A percentile compares a stretch with the other conserved stretches of the same genome.
These are phyloP conservation scores for Purpureocillium takamizusanense DNA, from an alignment of 2,329 filamentous ascomycete genomes.

Conservation along the genomic window DNA sequence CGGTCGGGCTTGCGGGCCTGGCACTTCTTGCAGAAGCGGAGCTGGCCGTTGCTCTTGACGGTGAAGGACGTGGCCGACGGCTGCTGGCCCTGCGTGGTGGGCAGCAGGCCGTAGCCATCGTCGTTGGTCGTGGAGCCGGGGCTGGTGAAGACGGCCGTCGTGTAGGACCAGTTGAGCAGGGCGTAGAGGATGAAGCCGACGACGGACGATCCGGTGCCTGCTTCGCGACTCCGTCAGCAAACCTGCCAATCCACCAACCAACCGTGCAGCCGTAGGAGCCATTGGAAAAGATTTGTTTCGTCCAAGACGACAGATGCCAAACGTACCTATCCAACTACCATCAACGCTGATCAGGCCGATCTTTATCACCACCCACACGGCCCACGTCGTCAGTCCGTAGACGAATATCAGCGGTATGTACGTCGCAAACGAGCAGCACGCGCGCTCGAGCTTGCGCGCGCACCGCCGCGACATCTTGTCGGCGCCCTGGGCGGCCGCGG, in stretches of 20 bases:
- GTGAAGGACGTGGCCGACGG: conserved; percentile 65
- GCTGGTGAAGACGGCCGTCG: conserved; percentile 83
- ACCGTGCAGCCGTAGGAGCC: too few relatives aligned
- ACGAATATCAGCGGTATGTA: conserved; percentile 88
- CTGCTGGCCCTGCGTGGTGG: conserved; percentile 52
- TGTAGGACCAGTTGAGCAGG: conserved; percentile 83
- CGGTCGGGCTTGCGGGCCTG: conserved; percentile 90
- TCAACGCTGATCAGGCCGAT: conserved; percentile 53
- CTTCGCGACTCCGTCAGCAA: conserved; percentile 9
- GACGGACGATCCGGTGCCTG: conserved; percentile 47
- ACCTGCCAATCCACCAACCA: too few relatives aligned
- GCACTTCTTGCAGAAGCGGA: conserved; percentile 96
- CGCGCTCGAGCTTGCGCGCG: conserved; percentile 66
- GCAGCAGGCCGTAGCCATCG: conserved; percentile 70
- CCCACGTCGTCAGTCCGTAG: conserved; percentile 87
- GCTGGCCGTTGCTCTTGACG: conserved; percentile 81
- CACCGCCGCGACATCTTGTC: conserved; percentile 47
- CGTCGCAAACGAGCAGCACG: conserved; percentile 68
- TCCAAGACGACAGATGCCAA: too few relatives aligned
- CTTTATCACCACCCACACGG: conserved; percentile 73
- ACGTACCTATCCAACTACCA: conserved; percentile 47
- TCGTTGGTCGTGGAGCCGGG: conserved; percentile 64
- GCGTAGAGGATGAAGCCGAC: conserved; percentile 64
- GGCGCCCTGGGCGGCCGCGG: conserved; percentile 6
- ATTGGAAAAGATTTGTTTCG: too few relatives aligned